Conservation (phyloP, 345 rosid species). For the Arabis hirsuta region DNA sequence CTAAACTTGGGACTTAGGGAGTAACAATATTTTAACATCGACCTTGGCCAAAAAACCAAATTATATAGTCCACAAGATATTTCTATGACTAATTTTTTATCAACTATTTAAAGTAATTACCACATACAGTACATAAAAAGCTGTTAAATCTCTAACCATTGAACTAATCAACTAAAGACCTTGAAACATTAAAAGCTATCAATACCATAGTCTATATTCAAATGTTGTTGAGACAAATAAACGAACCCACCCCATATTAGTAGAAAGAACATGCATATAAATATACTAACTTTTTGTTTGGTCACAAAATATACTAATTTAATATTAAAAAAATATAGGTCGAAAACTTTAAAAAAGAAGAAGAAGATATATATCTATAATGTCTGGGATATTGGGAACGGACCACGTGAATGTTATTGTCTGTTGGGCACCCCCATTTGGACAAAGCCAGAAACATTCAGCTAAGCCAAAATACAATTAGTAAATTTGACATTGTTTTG, state of each 20-base stretch:
- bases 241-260: not conserved
- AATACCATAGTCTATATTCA: not conserved
- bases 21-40: no score
- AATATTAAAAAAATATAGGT: not conserved
- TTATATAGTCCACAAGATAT: not conserved
- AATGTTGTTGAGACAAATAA: not conserved
- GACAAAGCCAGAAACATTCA: conserved; percentile 31
- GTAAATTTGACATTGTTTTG: no score
- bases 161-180: not conserved
- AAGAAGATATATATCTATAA: not conserved
- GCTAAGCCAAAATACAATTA: not conserved
- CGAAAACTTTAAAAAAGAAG: not conserved
- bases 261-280: not conserved
- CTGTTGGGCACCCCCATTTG: conserved; percentile 25
- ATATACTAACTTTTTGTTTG: not conserved
- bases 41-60: no score
- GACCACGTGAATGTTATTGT: conserved; percentile 15
- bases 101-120: no score
- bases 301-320: not conserved
- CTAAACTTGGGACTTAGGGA: not conserved
- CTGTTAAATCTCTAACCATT: not conserved
- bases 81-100: no score
- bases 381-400: conserved; percentile 3
- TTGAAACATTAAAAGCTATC: not conserved
- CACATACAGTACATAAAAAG: no score